These are phyloP conservation scores for Penicillium thymicola DNA, from an alignment of 2,329 filamentous ascomycete species.

Conservation along the genomic window DNA sequence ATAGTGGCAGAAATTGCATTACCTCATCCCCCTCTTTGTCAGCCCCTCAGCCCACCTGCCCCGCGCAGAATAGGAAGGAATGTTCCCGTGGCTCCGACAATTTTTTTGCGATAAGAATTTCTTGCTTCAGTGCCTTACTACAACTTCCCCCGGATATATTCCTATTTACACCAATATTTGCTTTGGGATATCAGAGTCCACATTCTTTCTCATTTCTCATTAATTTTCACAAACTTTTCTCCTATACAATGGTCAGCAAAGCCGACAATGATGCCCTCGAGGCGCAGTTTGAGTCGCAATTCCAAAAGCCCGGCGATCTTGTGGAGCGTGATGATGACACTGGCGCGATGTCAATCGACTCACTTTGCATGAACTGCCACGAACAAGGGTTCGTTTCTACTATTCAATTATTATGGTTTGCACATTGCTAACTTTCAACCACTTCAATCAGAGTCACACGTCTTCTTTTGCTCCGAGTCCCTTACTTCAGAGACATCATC, in stretches of 20 bases:
- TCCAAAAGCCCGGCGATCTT: slow-evolving; percentile 39
- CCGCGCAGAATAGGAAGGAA: slow-evolving; percentile 30
- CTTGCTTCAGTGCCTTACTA: neutral
- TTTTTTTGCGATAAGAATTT: slow-evolving; percentile 22
- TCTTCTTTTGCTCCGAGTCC: slow-evolving; percentile 85
- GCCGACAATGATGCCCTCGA: slow-evolving; percentile 22
- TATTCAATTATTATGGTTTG: neutral
- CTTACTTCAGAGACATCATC: slow-evolving; percentile 96
- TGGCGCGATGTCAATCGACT: slow-evolving; percentile 56
- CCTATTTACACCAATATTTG: neutral
- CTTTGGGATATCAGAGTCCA: neutral
- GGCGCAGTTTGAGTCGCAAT: slow-evolving; percentile 27
- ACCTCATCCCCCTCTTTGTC: slow-evolving; percentile 14
- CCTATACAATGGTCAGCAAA: slow-evolving; percentile 29
- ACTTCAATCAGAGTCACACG: slow-evolving; percentile 59
- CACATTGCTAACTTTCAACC: neutral
- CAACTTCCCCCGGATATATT: neutral
- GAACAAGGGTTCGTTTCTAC: slow-evolving; percentile 63
- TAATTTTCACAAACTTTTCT: neutral
- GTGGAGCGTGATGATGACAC: slow-evolving; percentile 41
- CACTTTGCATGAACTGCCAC: slow-evolving; percentile 82
- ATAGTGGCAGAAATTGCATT: neutral
- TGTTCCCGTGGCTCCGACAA: slow-evolving; percentile 27
- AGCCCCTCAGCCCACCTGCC: slow-evolving; percentile 11
- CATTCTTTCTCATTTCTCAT: neutral